Conservation (phyloP, 768 basidiomycete genomes). For the Clathrus columnatus region DNA sequence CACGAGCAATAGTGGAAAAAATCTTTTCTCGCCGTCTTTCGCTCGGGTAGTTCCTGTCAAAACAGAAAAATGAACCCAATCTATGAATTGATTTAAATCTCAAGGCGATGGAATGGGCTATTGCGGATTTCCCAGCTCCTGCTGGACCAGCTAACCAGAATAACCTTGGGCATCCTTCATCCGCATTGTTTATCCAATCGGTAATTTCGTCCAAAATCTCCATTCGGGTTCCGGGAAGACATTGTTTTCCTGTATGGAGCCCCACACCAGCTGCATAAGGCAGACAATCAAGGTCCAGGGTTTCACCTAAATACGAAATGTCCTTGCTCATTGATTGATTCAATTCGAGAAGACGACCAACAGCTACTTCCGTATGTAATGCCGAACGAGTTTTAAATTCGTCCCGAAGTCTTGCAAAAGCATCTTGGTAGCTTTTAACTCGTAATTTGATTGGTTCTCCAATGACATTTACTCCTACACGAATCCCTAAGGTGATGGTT, state of each 20-base stretch:
- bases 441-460: too few species aligned
- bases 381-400: too few species aligned
- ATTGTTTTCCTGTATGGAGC: not conserved
- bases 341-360: too few species aligned
- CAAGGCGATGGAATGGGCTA: constrained; percentile 12
- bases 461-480: too few species aligned
- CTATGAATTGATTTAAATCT: not conserved
- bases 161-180: not conserved
- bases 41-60: not conserved
- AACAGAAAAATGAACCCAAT: not conserved
- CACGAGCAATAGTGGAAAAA: constrained; percentile 12
- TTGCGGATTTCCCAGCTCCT: constrained; percentile 15
- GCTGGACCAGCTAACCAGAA: constrained; percentile 12
- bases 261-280: not conserved
- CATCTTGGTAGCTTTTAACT: too few species aligned
- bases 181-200: constrained; percentile 3
- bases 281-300: not conserved
- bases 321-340: not conserved
- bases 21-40: not conserved
- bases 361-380: too few species aligned
- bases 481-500: not conserved
- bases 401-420: too few species aligned
- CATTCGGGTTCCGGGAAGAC: constrained; percentile 9
- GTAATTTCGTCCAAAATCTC: constrained; percentile 1
- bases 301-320: not conserved